Evolutionary conservation across 1,284 basidiomycete species (phyloP).

Genomic region (Malassezia pachydermatis): DNA sequence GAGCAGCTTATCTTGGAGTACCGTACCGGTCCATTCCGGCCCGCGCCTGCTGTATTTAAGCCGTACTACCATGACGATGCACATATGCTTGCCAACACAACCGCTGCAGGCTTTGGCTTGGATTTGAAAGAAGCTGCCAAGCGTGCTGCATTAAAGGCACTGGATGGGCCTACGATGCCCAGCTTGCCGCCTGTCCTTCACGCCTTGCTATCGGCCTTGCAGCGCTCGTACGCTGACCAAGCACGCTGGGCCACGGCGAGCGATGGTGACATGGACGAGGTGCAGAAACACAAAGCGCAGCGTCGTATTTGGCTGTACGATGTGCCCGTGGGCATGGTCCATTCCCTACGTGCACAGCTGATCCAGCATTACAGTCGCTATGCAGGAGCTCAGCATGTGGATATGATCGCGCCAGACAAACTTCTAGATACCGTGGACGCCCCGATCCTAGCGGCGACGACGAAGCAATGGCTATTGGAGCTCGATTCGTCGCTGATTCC

Average conservation of each 20-base stretch:
- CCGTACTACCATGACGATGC: conserved; percentile 46
- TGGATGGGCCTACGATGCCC: conserved; percentile 18
- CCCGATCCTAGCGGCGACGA: conserved; percentile 68
- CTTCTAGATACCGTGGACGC: conserved; percentile 45
- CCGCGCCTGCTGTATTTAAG: conserved; percentile 34
- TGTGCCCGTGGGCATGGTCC: conserved; percentile 60
- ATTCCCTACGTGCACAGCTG: conserved; percentile 69
- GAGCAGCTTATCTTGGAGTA: conserved; percentile 26
- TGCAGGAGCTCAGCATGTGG: conserved; percentile 21
- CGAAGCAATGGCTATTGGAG: conserved; percentile 63
- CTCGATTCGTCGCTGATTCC: conserved; percentile 31
- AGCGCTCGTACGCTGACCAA: conserved; percentile 58
- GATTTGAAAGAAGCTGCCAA: conserved; percentile 29
- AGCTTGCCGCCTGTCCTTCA: conserved; percentile 63
- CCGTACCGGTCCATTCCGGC: conserved; percentile 38
- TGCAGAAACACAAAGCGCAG: conserved; percentile 57
- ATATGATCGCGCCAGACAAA: conserved; percentile 6
- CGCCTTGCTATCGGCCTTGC: conserved; percentile 59
- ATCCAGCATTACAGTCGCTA: conserved; percentile 50
- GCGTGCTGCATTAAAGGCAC: conserved; percentile 24
- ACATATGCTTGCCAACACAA: conserved; percentile 22
- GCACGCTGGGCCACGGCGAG: conserved; percentile 25
- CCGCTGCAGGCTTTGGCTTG: conserved; percentile 38
- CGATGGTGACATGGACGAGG: conserved; percentile 1
- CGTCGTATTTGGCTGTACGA: conserved; percentile 84